Conservation (phyloP, 139 green algal genomes). For the Volvox africanus region DNA sequence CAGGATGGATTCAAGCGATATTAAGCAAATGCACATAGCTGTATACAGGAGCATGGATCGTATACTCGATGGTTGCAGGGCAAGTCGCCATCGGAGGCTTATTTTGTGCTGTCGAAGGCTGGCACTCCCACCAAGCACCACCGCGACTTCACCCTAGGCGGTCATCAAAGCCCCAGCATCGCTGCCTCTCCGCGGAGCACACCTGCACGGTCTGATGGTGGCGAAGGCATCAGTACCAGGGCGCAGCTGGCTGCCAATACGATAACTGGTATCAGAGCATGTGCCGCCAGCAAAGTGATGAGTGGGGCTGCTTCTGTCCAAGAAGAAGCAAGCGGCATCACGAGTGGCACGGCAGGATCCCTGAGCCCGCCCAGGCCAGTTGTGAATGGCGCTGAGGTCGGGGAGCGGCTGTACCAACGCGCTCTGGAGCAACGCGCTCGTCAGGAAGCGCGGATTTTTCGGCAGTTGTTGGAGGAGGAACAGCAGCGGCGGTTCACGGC, state of each 20-base stretch:
- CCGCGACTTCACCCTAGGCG: neutral
- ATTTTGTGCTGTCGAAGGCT: neutral
- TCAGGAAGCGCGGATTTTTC: neutral
- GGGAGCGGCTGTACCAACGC: conserved; percentile 6
- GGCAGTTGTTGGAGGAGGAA: conserved; percentile 33
- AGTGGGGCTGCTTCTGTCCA: neutral
- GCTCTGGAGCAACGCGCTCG: neutral
- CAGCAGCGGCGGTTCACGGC: conserved; percentile 14
- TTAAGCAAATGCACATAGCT: too few relatives aligned
- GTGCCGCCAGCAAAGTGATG: neutral
- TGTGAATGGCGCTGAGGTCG: neutral
- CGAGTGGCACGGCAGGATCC: neutral
- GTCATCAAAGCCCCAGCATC: neutral
- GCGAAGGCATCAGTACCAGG: neutral
- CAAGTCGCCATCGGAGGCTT: conserved; percentile 3
- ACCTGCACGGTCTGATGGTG: neutral
- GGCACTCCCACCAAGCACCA: conserved; percentile 36
- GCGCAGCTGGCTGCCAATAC: neutral
- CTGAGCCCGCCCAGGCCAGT: neutral
- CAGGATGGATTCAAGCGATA: too few relatives aligned
- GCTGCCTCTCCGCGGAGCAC: neutral
- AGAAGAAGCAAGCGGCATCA: neutral
- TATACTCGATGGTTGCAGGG: neutral
- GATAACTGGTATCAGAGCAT: neutral
- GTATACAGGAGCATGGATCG: too few relatives aligned